These are phyloP conservation scores for Heracleum sosnowskyi DNA, from an alignment of 129 eudicot genomes.

Conservation along the genomic window DNA sequence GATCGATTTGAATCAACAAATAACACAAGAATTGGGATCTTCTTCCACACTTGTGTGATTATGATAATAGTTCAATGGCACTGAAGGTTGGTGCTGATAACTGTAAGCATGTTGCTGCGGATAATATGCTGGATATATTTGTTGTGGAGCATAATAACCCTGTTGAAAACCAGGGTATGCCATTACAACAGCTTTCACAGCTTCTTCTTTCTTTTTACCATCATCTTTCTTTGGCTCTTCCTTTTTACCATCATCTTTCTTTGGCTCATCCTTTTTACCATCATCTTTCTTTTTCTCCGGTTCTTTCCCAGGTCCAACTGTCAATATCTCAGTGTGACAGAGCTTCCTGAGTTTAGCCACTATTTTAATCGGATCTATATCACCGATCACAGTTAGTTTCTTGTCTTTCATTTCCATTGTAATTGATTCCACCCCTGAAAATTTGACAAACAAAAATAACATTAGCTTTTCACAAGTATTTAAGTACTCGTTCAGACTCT, in stretches of 20 bases:
- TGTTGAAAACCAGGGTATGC: conserved; percentile 5
- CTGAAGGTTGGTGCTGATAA: conserved; percentile 19
- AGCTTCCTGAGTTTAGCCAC: conserved; percentile 63
- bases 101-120: conserved; percentile 19
- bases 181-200: background rate
- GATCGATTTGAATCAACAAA: conserved; percentile 26
- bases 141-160: background rate
- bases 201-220: conserved; percentile 1
- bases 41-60: conserved; percentile 36
- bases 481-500: background rate
- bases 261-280: conserved; percentile 24
- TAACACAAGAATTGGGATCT: conserved; percentile 67
- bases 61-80: conserved; percentile 20
- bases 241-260: conserved; percentile 2
- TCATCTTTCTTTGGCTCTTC: conserved; percentile 11
- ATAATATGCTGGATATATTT: background rate
- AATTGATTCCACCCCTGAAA: conserved; percentile 68
- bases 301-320: conserved; percentile 88
- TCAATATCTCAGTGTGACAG: conserved; percentile 54
- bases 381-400: conserved; percentile 69
- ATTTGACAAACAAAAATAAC: background rate
- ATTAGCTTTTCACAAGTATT: background rate
- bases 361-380: conserved; percentile 59
- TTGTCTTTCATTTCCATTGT: conserved; percentile 71
- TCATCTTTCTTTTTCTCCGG: conserved; percentile 61